Conservation (phyloP, 805 yeast genomes). For the Yarrowia bubula region DNA sequence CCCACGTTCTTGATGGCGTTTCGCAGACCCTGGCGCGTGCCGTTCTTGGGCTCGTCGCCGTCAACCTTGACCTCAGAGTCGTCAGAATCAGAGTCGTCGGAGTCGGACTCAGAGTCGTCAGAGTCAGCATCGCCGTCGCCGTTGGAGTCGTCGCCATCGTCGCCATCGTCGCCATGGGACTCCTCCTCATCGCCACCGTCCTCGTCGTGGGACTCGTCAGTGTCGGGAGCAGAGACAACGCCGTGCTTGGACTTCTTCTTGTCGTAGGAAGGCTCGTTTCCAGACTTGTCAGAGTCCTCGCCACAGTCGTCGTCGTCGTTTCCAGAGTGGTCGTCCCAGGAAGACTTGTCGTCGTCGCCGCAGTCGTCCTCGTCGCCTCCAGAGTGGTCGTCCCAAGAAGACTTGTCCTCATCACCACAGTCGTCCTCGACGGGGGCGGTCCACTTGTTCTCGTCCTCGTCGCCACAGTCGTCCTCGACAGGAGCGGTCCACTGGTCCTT, state of each 20-base stretch:
- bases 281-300: neutral
- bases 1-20: constrained; percentile 17
- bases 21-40: neutral
- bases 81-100: neutral
- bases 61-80: constrained; percentile 8
- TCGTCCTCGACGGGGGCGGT: neutral
- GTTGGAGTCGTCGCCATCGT: neutral
- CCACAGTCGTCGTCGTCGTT: constrained; percentile 6
- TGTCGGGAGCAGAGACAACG: neutral
- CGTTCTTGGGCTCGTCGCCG: constrained; percentile 12
- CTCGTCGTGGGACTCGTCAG: neutral
- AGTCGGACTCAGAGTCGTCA: neutral
- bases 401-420: neutral
- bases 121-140: neutral
- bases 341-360: constrained; percentile 8
- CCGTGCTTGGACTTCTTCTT: neutral
- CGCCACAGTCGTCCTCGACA: constrained; percentile 6
- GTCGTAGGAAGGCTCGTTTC: neutral
- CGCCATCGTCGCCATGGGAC: neutral
- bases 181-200: neutral
- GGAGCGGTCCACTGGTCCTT: neutral
- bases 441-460: neutral
- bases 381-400: neutral
- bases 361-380: neutral
- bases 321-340: neutral